Evolutionary conservation across 257 asterid species (phyloP), one percentile per base, ranked within the genome.

Genomic region (Solanum chiquidenum): DNA sequence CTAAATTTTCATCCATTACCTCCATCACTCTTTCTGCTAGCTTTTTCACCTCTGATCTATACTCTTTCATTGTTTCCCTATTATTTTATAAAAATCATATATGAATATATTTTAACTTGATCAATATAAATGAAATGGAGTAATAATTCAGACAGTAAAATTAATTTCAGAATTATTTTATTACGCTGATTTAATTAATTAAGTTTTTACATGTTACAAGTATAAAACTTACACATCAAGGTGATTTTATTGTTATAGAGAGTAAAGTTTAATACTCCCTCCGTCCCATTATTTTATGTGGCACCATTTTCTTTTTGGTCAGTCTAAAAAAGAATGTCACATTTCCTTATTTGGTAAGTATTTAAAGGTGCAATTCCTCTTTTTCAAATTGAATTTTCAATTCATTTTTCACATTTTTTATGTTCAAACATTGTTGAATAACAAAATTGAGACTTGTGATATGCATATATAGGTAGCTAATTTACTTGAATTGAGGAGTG

Each of bases 21-120:
- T 94, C 98, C 94, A 93, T 88, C 2, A 95, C 88, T 25, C 86
- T 88, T 52, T 89, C 74, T 23, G 94, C 98, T 3, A 96, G 92
- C 72, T 94, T 94, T 92, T 92, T 93, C 14, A 96, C 90, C 58
- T 95, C 97, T 20, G 6, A 71, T 89, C 98, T 62, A 87, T 95
- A 96, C 62, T 95, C 93, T 75, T 90, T 88, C 98, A 95, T 94
- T 55, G 94, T 94, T 88, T 95, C 95, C 92, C 99, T 96, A 40
- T 66, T 33, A 66, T 66, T 37, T 14, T 7, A 6, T 60, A 25
- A 64, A 44, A 25, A 62, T 46, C 18, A 31, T 1, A 62, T 12
- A 62, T 52, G 62, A 52, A 52, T 16, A 16, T 5, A 52, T 52
- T 49, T 52, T 52, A 16, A 52, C 0, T 52, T 52, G 62, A 16